Conservation (phyloP, 768 basidiomycete genomes). For the Crepidotus variabilis region DNA sequence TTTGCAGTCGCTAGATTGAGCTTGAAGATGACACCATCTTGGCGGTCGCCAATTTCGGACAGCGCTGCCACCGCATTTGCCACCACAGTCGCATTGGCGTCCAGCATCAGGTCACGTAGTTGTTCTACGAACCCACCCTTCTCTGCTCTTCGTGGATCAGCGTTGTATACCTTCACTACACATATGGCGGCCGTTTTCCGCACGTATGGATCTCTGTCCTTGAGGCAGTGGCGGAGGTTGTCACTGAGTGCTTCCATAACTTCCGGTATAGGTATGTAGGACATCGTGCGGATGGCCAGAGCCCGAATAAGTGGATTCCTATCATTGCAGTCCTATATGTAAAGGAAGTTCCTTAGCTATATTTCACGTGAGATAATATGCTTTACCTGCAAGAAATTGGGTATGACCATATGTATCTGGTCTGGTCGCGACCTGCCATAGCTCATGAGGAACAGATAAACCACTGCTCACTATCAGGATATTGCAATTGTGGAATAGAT, state of each 20-base stretch:
- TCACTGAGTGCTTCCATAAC: conserved; percentile 85
- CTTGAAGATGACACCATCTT: conserved; percentile 90
- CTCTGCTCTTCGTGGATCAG: conserved; percentile 84
- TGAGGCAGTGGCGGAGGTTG: conserved; percentile 86
- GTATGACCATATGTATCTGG: conserved; percentile 87
- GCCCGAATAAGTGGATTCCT: conserved; percentile 96
- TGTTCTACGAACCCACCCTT: conserved; percentile 87
- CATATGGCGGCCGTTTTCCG: conserved; percentile 98
- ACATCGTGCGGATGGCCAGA: conserved; percentile 97
- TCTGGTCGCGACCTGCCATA: conserved; percentile 94
- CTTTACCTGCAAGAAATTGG: conserved; percentile 84
- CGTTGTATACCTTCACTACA: conserved; percentile 91
- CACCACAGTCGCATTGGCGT: conserved; percentile 94
- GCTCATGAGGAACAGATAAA: conserved; percentile 95
- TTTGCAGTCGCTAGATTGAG: conserved; percentile 85
- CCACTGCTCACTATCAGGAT: conserved; percentile 57
- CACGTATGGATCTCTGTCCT: conserved; percentile 96
- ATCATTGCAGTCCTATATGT: conserved; percentile 84
- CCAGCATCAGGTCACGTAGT: conserved; percentile 89
- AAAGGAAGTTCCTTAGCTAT: not conserved
- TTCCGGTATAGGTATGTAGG: conserved; percentile 91
- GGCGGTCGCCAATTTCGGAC: conserved; percentile 94
- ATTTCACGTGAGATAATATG: conserved; percentile 11
- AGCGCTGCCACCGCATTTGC: conserved; percentile 96
- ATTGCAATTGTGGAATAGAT: not conserved